Conservation (phyloP, 2,329 filamentous ascomycete species). For the Colletotrichum sp. region DNA sequence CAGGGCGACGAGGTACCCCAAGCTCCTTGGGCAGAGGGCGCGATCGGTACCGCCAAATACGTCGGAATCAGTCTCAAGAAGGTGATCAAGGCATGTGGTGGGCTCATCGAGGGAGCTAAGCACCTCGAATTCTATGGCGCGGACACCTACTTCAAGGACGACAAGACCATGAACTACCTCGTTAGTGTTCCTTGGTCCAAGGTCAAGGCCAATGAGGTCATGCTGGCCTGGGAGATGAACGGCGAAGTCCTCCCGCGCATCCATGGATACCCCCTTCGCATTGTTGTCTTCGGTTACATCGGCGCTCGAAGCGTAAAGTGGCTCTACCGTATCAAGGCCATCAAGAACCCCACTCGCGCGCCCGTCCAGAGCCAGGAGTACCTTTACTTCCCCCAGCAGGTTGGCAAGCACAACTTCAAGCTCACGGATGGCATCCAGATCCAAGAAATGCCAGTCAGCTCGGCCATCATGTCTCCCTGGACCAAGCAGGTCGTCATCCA, state of each 20-base stretch:
- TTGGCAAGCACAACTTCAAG: constrained; percentile 69
- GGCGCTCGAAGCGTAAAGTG: constrained; percentile 70
- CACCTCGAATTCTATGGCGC: constrained; percentile 74
- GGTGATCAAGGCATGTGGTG: constrained; percentile 73
- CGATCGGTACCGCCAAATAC: constrained; percentile 69
- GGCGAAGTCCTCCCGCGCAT: constrained; percentile 67
- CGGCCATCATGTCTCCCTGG: constrained; percentile 69
- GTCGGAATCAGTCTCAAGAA: constrained; percentile 71
- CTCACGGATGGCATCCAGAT: constrained; percentile 68
- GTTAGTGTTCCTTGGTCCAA: constrained; percentile 72
- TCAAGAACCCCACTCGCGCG: constrained; percentile 57
- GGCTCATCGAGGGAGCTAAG: constrained; percentile 55
- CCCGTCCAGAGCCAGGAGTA: constrained; percentile 72
- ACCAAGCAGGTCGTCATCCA: constrained; percentile 67
- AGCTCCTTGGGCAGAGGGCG: constrained; percentile 68
- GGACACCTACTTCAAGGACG: constrained; percentile 76
- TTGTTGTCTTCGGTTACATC: constrained; percentile 70
- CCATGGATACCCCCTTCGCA: constrained; percentile 68
- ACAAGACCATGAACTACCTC: constrained; percentile 68
- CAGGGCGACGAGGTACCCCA: constrained; percentile 68
- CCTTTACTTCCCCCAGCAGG: constrained; percentile 71
- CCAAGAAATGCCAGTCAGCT: constrained; percentile 75
- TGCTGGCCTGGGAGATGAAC: constrained; percentile 77
- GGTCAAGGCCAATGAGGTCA: constrained; percentile 69
- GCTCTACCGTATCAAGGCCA: constrained; percentile 67